Evolutionary conservation across 805 yeast species (phyloP).

Genomic region (Yarrowia osloensis): DNA sequence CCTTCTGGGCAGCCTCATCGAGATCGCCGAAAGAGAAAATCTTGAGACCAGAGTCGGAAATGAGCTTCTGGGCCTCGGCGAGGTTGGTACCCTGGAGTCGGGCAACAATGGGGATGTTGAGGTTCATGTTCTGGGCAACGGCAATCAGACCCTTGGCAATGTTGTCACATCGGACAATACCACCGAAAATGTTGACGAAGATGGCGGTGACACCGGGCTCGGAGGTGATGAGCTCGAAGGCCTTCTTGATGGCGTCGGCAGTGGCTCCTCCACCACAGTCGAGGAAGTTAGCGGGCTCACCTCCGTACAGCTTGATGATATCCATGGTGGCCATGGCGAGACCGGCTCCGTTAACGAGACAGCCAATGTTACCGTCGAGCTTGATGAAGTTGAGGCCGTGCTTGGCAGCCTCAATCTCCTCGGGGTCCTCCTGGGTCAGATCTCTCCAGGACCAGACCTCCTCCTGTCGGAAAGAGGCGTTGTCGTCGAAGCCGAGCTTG

Average conservation of each 20-base stretch:
- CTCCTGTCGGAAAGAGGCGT: conserved; percentile 90
- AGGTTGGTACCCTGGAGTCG: conserved; percentile 98
- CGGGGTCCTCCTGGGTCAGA: conserved; percentile 94
- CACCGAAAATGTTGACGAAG: conserved; percentile 98
- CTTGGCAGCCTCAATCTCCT: conserved; percentile 89
- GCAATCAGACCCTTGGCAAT: conserved; percentile 97
- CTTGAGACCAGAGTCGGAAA: conserved; percentile 85
- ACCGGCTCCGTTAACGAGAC: conserved; percentile 99
- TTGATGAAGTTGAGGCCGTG: conserved; percentile 94
- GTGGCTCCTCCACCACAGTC: conserved; percentile 99
- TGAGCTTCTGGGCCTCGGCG: conserved; percentile 83
- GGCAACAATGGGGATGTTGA: conserved; percentile 92
- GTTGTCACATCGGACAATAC: conserved; percentile 98
- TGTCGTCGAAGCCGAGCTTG: conserved; percentile 96
- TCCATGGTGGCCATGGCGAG: conserved; percentile 99
- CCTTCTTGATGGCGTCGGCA: conserved; percentile 95
- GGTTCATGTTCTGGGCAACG: conserved; percentile 87
- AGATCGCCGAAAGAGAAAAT: conserved; percentile 88
- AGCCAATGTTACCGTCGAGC: conserved; percentile 97
- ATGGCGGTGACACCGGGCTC: conserved; percentile 90
- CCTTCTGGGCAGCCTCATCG: conserved; percentile 96
- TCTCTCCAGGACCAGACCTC: conserved; percentile 98
- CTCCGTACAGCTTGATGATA: conserved; percentile 96
- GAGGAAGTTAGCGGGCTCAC: conserved; percentile 97
- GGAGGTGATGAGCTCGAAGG: conserved; percentile 87